A percentile compares a stretch with the other conserved stretches of the same genome.
These are phyloP conservation scores for Sesbania bispinosa DNA, from an alignment of 306 rosid species.

Conservation along the genomic window DNA sequence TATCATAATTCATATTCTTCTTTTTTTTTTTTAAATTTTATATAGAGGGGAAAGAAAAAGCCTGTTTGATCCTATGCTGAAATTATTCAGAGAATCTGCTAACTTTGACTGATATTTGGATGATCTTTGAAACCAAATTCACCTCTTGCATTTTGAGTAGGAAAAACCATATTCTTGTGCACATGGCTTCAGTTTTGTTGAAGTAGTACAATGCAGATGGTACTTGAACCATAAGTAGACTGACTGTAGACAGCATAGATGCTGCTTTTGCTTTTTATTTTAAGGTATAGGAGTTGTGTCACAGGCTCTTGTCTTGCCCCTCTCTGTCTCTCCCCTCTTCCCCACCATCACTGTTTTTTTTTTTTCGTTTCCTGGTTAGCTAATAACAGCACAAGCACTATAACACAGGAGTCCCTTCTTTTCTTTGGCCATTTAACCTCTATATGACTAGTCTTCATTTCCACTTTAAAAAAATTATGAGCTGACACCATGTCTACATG, in stretches of 20 bases:
- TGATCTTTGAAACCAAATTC: background rate
- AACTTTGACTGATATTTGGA: background rate
- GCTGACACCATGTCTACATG: background rate
- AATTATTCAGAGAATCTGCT: slow-evolving; percentile 17
- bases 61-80: background rate
- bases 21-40: background rate
- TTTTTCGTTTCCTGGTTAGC: slow-evolving; percentile 1
- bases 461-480: background rate
- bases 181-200: slow-evolving; percentile 5
- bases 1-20: background rate
- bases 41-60: slow-evolving; percentile 8
- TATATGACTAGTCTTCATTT: background rate
- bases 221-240: slow-evolving; percentile 9
- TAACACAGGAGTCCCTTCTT: background rate
- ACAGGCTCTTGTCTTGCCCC: background rate
- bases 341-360: background rate
- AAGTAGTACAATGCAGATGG: background rate
- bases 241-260: background rate
- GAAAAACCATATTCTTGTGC: background rate
- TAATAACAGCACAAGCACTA: background rate
- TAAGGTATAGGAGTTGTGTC: background rate
- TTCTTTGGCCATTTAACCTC: background rate
- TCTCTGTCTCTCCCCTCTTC: background rate
- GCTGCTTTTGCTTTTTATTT: background rate
- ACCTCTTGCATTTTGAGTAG: background rate